Evolutionary conservation across 352 stramenopile genomes (phyloP), one percentile per base, ranked within the genome.

Genomic region (Halophytophthora polymorphica): DNA sequence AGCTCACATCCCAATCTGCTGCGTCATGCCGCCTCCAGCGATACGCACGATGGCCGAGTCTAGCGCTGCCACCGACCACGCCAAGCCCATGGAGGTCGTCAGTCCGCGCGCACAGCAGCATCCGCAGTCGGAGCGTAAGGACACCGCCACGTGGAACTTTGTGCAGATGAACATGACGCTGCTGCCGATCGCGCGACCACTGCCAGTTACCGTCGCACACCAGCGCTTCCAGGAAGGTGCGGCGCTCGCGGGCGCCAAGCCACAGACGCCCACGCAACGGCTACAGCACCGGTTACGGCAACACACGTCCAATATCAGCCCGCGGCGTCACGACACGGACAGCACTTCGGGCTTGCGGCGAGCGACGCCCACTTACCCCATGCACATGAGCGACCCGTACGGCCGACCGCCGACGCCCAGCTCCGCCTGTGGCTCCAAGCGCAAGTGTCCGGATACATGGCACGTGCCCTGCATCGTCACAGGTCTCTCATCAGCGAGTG

Each of bases 161-260:
- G 81, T 92, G 33, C 78, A 90, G 64, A 92, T 92, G 81, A 92
- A 92, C 57, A 92, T 90, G 81, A 77, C 70, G 42, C 63, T 92
- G 37, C 54, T 92, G 31, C 81, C 81, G 2, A 92, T 92, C 50
- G 81, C 81, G 34, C 73, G 77, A 1, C 81, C 81, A 25, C 53
- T 85, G 36, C 81, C 78, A 2, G 76, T 90, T 22, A 74, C 52
- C 21, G 61, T 83, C 17, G 45, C 43, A 10, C 56, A 49, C 28
- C 72, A 77, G 45, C 71, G 67, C 14, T 45, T 77, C 25, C 62
- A 84, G 22, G 76, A 86, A 43, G 69, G 68, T n/a, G 54, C 70
- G 2, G 44, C 22, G 1, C 42, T 67, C 10, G 37, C 45, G 11
- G 61, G 66, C 12, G 47, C 66, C 21, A 88, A 88, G 45, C 81